These are phyloP conservation scores for Phytophthora syringae DNA, from an alignment of 352 stramenopile genomes.

Conservation along the genomic window DNA sequence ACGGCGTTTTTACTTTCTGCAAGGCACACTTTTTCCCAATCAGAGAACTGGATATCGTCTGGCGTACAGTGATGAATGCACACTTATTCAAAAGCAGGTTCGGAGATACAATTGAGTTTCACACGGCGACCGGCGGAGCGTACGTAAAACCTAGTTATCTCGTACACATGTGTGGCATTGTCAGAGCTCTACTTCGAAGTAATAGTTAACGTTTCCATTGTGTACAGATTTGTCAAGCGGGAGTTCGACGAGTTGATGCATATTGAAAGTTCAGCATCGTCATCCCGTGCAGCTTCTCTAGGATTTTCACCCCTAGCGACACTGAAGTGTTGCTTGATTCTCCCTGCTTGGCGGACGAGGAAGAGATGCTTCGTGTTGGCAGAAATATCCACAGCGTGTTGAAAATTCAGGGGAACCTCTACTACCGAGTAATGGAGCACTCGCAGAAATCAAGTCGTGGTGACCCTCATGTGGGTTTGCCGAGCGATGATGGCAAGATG, in stretches of 20 bases:
- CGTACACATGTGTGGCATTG: background rate
- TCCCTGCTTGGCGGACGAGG: conserved; percentile 61
- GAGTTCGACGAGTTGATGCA: conserved; percentile 87
- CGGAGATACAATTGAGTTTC: conserved; percentile 70
- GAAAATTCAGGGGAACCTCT: conserved; percentile 69
- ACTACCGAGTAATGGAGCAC: conserved; percentile 57
- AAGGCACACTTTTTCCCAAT: conserved; percentile 66
- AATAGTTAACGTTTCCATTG: background rate
- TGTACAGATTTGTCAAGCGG: conserved; percentile 53
- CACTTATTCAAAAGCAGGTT: conserved; percentile 68
- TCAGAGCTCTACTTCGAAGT: too few species aligned
- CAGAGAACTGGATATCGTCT: conserved; percentile 65
- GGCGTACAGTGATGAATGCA: conserved; percentile 65
- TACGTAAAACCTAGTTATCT: conserved; percentile 35
- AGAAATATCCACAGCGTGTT: conserved; percentile 72
- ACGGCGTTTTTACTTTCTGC: background rate
- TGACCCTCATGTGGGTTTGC: conserved; percentile 30
- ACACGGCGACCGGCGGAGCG: conserved; percentile 55
- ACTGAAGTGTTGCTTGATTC: conserved; percentile 74
- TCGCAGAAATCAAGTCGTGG: background rate
- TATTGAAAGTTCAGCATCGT: conserved; percentile 55
- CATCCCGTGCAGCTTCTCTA: conserved; percentile 41
- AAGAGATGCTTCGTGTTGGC: conserved; percentile 80
- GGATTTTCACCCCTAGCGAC: conserved; percentile 44
- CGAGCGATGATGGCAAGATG: conserved; percentile 59